Conservation (phyloP, 2,329 filamentous ascomycete genomes). For the Paraphoma chrysanthemicola region DNA sequence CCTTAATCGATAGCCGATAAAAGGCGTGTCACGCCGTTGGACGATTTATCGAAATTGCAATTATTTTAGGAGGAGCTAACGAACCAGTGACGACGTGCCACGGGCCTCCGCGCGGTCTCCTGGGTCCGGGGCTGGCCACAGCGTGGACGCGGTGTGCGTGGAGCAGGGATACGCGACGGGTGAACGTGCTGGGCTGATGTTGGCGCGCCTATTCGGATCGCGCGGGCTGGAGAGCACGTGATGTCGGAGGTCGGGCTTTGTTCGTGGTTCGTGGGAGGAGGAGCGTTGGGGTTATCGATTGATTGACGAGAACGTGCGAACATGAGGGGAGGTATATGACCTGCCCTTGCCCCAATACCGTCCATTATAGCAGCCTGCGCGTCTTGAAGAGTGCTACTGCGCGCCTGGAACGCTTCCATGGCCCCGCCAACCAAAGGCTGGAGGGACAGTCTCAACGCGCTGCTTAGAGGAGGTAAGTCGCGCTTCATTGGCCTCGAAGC, state of each 20-base stretch:
- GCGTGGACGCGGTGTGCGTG: slow-evolving; percentile 22
- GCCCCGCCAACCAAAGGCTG: slow-evolving; percentile 43
- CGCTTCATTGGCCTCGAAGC: slow-evolving; percentile 40
- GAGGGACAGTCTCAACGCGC: slow-evolving; percentile 40
- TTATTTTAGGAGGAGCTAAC: slow-evolving; percentile 28
- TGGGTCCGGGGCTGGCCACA: slow-evolving; percentile 22
- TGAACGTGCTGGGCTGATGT: slow-evolving; percentile 5
- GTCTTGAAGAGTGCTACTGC: slow-evolving; percentile 20
- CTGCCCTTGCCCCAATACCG: not conserved
- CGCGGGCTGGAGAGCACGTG: slow-evolving; percentile 15
- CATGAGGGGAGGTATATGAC: slow-evolving; percentile 14
- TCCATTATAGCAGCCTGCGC: slow-evolving; percentile 4
- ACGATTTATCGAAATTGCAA: slow-evolving; percentile 34
- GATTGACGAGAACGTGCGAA: not conserved
- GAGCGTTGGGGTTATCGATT: slow-evolving; percentile 1
- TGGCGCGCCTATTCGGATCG: slow-evolving; percentile 10
- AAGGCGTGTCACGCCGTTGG: slow-evolving; percentile 31
- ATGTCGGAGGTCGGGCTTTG: slow-evolving; percentile 4
- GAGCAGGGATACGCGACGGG: slow-evolving; percentile 31
- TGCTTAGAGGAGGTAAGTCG: slow-evolving; percentile 48
- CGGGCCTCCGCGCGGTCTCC: slow-evolving; percentile 25
- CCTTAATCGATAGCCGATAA: slow-evolving; percentile 35
- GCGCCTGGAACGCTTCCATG: slow-evolving; percentile 31
- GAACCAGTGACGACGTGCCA: slow-evolving; percentile 39
- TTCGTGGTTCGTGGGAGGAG: not conserved